Conservation (phyloP, 164 flowering plant species). For the Warburgia ugandensis region DNA sequence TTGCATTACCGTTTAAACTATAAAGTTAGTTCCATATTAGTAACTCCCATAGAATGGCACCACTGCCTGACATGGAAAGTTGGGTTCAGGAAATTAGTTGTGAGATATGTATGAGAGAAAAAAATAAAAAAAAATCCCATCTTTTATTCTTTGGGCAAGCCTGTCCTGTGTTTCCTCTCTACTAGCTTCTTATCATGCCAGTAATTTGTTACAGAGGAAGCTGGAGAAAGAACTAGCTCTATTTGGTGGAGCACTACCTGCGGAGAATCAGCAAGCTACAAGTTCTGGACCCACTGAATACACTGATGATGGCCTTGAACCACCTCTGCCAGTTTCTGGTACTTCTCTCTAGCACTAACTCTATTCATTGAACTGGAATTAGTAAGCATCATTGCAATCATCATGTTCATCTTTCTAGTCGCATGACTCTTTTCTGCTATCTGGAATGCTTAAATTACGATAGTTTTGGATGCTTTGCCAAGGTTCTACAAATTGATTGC, state of each 20-base stretch:
- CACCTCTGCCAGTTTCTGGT: conserved; percentile 43
- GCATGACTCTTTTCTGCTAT: not conserved
- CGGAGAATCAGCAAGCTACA: conserved; percentile 6
- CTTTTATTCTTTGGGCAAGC: no score
- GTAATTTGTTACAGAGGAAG: conserved; percentile 59
- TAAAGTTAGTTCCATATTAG: no score
- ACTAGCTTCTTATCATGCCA: no score
- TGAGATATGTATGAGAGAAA: no score
- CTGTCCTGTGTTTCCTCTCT: no score
- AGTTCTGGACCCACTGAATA: conserved; percentile 26
- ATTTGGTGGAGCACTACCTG: conserved; percentile 41
- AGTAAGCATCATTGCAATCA: not conserved
- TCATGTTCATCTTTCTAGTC: not conserved
- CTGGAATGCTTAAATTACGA: not conserved
- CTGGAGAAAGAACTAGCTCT: conserved; percentile 46
- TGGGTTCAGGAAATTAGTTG: no score
- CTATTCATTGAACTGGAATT: not conserved
- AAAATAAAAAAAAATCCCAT: no score
- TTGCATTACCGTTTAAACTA: no score
- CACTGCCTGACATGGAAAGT: no score
- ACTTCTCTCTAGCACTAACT: conserved; percentile 5
- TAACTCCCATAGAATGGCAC: no score
- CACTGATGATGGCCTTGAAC: conserved; percentile 37
- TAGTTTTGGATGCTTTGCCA: not conserved
- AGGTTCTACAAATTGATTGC: not conserved